A percentile compares a stretch with the other conserved stretches of the same genome.
These are phyloP conservation scores for Pleurotus tuoliensis DNA, from an alignment of 768 basidiomycete species.

Conservation along the genomic window DNA sequence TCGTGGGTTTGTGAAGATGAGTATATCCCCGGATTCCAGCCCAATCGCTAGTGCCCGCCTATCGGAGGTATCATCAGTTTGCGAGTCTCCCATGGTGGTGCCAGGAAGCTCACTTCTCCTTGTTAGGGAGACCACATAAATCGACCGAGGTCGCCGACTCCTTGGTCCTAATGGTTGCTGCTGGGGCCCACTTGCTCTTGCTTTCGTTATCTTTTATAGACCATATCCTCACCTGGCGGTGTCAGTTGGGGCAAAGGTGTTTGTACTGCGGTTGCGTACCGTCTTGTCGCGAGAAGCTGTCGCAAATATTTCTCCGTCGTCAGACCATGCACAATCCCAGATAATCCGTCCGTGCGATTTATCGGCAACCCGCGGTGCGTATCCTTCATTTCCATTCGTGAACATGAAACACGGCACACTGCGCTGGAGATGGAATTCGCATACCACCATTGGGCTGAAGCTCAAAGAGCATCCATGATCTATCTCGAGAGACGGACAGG, in stretches of 20 bases:
- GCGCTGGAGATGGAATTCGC: constrained; percentile 5
- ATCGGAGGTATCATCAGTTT: constrained; percentile 3
- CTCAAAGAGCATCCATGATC: constrained; percentile 85
- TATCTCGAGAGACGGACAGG: constrained; percentile 85
- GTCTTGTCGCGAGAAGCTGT: constrained; percentile 96
- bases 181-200: constrained; percentile 48
- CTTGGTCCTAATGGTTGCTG: constrained; percentile 60
- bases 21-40: constrained; percentile 75
- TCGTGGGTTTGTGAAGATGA: constrained; percentile 46
- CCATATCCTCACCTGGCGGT: constrained; percentile 82
- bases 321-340: constrained; percentile 91
- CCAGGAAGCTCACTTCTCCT: constrained; percentile 35
- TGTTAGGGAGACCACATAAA: constrained; percentile 38
- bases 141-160: constrained; percentile 83
- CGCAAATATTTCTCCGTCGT: constrained; percentile 74
- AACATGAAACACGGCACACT: neutral
- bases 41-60: constrained; percentile 75
- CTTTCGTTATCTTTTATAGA: constrained; percentile 24
- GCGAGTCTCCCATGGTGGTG: neutral
- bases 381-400: constrained; percentile 38
- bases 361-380: constrained; percentile 58
- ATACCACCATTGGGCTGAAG: constrained; percentile 38
- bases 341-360: constrained; percentile 92
- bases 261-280: constrained; percentile 34
- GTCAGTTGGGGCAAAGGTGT: neutral